Evolutionary conservation across 2,329 filamentous ascomycete species (phyloP).

Genomic region (Trichophyton verrucosum): DNA sequence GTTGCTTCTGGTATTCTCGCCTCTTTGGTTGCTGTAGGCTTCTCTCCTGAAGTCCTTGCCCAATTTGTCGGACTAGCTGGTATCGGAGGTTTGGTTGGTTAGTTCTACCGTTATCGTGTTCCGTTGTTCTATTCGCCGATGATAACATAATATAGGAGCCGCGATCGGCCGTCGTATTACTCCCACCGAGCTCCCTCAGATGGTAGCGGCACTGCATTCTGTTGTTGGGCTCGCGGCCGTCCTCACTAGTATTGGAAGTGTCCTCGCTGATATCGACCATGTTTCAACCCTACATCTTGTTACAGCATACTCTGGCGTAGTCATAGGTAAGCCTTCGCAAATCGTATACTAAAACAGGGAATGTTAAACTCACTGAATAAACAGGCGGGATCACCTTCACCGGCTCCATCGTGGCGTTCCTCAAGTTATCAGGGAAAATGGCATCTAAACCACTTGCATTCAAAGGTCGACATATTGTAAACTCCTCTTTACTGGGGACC

Average conservation of each 20-base stretch:
- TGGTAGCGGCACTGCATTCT: constrained; percentile 76
- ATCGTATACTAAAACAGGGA: not conserved
- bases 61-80: constrained; percentile 70
- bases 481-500: constrained; percentile 58
- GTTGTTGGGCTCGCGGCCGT: constrained; percentile 84
- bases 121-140: too few relatives aligned
- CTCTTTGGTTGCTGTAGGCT: constrained; percentile 68
- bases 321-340: constrained; percentile 47
- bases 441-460: constrained; percentile 62
- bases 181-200: constrained; percentile 77
- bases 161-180: constrained; percentile 78
- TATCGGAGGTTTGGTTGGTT: constrained; percentile 53
- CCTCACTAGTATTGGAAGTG: constrained; percentile 74
- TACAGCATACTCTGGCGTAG: constrained; percentile 71
- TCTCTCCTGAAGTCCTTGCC: constrained; percentile 61
- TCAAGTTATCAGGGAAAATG: constrained; percentile 75
- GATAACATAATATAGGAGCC: constrained; percentile 37
- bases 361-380: constrained; percentile 7
- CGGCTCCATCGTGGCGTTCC: constrained; percentile 75
- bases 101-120: constrained; percentile 11
- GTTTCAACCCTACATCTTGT: constrained; percentile 71
- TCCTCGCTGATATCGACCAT: constrained; percentile 59
- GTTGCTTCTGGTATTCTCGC: constrained; percentile 73
- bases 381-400: constrained; percentile 74
- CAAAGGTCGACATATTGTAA: constrained; percentile 63